Evolutionary conservation across 2,329 filamentous ascomycete species (phyloP).

Genomic region (Calcarisporium arbuscula): DNA sequence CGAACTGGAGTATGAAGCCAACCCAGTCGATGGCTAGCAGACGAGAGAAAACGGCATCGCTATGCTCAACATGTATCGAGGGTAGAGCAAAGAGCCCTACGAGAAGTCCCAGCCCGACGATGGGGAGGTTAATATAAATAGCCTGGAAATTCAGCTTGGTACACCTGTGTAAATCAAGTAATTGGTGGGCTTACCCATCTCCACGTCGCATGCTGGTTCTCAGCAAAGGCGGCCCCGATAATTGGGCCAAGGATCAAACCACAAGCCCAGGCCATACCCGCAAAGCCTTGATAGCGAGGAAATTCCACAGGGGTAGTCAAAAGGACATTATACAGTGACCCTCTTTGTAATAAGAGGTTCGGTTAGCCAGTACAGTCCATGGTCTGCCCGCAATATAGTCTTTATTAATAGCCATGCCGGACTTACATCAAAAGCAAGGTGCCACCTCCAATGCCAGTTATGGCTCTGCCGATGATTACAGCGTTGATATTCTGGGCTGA

Average conservation of each 20-base stretch:
- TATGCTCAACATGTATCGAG: background rate
- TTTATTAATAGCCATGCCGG: too few relatives aligned
- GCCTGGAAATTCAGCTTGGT: constrained; percentile 17
- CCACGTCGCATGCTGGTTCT: constrained; percentile 31
- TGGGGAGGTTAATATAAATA: constrained; percentile 46
- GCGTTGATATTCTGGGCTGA: constrained; percentile 19
- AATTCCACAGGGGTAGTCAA: constrained; percentile 18
- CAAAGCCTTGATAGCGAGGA: constrained; percentile 16
- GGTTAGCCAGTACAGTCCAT: too few relatives aligned
- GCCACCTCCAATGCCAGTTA: constrained; percentile 3
- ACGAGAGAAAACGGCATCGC: background rate
- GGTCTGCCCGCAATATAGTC: too few relatives aligned
- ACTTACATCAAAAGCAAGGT: too few relatives aligned
- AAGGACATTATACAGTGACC: constrained; percentile 5
- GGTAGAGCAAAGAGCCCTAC: background rate
- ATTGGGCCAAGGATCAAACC: constrained; percentile 15
- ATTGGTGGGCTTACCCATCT: constrained; percentile 46
- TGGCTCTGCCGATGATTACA: constrained; percentile 23
- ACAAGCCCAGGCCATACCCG: constrained; percentile 20
- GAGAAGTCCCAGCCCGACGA: constrained; percentile 31
- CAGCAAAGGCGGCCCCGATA: constrained; percentile 25
- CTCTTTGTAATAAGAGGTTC: too few relatives aligned
- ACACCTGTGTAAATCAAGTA: constrained; percentile 38
- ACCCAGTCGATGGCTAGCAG: constrained; percentile 19
- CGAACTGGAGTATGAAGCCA: constrained; percentile 21